Evolutionary conservation across 2,329 filamentous ascomycete genomes (phyloP).

Genomic region (Diatrype stigma): DNA sequence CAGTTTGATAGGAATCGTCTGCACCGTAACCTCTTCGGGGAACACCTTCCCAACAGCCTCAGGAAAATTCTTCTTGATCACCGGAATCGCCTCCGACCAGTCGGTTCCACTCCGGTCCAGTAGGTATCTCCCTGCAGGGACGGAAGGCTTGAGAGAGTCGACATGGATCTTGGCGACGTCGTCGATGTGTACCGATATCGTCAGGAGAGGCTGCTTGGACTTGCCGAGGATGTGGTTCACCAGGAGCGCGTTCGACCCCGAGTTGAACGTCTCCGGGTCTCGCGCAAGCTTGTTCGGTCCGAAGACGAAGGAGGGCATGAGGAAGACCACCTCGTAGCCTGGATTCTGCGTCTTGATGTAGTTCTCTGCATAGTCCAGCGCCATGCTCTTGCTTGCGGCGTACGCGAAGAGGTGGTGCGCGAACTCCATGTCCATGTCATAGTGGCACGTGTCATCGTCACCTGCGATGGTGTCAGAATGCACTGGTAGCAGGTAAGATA

Average conservation of each 20-base stretch:
- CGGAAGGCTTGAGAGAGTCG: not conserved
- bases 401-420: not conserved
- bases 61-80: not conserved
- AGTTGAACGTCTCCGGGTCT: not conserved
- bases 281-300: not conserved
- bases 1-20: not conserved
- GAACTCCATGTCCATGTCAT: not conserved
- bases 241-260: conserved; percentile 1
- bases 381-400: not conserved
- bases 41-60: not conserved
- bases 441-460: not conserved
- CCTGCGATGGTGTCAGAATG: too few species aligned
- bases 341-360: not conserved
- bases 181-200: conserved; percentile 3
- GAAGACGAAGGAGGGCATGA: not conserved
- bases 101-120: not conserved
- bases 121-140: conserved; percentile 1
- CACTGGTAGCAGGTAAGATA: too few species aligned
- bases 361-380: not conserved
- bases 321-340: not conserved
- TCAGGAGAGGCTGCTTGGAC: not conserved
- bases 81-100: too few species aligned
- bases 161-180: conserved; percentile 4
- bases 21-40: not conserved
- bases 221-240: conserved; percentile 2